Base-by-base conservation (phyloP, 2,329 filamentous ascomycete genomes). In the Alternaria alternata region DNA sequence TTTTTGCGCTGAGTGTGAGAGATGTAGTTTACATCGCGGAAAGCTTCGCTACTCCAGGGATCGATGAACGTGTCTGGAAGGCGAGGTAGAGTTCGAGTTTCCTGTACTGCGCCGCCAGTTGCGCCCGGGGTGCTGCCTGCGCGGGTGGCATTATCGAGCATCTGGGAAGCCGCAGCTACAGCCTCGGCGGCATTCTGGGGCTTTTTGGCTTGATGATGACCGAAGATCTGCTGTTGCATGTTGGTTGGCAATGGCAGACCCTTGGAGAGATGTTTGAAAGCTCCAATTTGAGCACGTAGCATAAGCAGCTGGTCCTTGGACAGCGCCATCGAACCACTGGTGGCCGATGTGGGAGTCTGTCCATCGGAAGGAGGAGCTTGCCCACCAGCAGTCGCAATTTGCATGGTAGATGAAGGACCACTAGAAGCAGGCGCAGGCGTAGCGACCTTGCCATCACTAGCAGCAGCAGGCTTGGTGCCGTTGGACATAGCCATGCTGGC, bases 231-330 rank as follows among this genome's bases (percentile, higher is more conserved):
- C 73, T 94, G 91, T 75, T 96, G 93, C 65, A 97, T 86, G 63
- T 88, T 86, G 30, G 87, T 80, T 1, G 94, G 93, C 4, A 98
- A 88, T 0, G 93, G 90, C 14, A 91, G 85, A 68, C 97, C 97
- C 79, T 95, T 96, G 5, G 92, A 90, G 4, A 99, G 84, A 67
- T 93, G 86, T 79, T 96, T 96, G 81, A 97, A 98, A 0, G 94
- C 94, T 69, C 90, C 86, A 51, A 98, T 97, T 77, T 99, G 95
- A 66, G 91, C 89, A 61, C 92, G 86, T 9, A 99, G 82, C 43
- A 92, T 87, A 24, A 86, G 84, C 46, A 97, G 82, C 76, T 99
- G 95, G 57, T 95, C 91, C 24, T 87, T 86, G 18, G 69, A 65
- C 66, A 77, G 72, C 32, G 69, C 62, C 16, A 67, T 66, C 8